Conservation (phyloP, 306 rosid genomes). For the Cicer pinnatifidum region DNA sequence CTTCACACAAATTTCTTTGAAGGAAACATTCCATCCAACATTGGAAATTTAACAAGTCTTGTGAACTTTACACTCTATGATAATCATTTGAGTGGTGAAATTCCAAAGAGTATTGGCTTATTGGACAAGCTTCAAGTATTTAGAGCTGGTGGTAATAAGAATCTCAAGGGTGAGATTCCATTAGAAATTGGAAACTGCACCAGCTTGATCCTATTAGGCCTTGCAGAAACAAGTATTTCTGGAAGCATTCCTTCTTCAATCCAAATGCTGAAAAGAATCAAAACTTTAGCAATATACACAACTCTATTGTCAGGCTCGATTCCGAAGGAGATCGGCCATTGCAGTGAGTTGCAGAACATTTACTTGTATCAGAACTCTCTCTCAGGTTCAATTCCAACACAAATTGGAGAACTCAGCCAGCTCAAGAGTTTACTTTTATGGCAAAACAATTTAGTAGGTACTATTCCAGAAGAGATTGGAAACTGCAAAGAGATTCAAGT, state of each 20-base stretch:
- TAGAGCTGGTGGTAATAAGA: constrained; percentile 86
- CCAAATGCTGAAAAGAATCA: constrained; percentile 64
- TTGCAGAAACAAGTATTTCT: constrained; percentile 88
- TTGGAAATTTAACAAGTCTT: constrained; percentile 78
- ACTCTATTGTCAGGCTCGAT: constrained; percentile 71
- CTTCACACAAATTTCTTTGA: constrained; percentile 69
- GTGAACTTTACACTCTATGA: constrained; percentile 69
- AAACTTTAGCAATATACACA: constrained; percentile 76
- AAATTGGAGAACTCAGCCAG: constrained; percentile 64
- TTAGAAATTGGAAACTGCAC: constrained; percentile 92
- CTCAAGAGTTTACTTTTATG: constrained; percentile 71
- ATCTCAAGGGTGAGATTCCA: constrained; percentile 78
- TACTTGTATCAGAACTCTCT: constrained; percentile 77
- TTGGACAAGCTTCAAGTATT: constrained; percentile 64
- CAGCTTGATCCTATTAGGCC: constrained; percentile 73
- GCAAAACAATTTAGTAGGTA: constrained; percentile 81
- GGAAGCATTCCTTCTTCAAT: constrained; percentile 85
- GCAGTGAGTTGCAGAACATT: constrained; percentile 72
- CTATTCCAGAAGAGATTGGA: constrained; percentile 77
- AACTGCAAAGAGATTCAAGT: constrained; percentile 66
- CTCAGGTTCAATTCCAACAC: constrained; percentile 69
- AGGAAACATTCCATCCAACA: constrained; percentile 66
- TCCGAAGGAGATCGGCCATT: constrained; percentile 87
- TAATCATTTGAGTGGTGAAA: constrained; percentile 69
- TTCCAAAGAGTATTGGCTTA: constrained; percentile 78